phyloP scores from a whole-genome alignment of 2,329 filamentous ascomycete species.

The Cercospora nicotianae region DNA sequence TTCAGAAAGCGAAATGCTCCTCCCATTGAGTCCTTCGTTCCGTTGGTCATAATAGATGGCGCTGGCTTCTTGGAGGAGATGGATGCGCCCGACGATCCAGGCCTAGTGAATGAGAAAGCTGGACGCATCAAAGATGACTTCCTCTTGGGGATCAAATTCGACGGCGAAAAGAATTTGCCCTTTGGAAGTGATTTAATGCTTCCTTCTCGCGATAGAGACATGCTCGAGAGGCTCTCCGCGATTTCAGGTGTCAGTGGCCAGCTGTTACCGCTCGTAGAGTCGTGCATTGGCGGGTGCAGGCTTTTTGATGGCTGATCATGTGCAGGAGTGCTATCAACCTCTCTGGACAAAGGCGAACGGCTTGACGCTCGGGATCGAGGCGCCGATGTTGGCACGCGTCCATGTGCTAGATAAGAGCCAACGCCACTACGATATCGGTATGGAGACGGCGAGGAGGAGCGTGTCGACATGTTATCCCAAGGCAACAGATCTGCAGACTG shows the following conservation, averaged over 20 bases:
- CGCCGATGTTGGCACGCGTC: background rate
- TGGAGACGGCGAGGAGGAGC: constrained; percentile 11
- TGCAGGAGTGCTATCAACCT: background rate
- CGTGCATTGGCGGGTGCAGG: background rate
- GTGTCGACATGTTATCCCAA: background rate
- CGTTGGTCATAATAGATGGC: constrained; percentile 1
- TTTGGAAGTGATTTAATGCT: constrained; percentile 3
- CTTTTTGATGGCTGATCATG: background rate
- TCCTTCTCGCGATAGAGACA: constrained; percentile 4
- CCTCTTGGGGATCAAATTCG: background rate
- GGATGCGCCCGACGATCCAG: constrained; percentile 1
- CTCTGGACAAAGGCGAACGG: constrained; percentile 1
- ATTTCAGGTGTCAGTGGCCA: constrained; percentile 9
- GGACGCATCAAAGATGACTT: constrained; percentile 9
- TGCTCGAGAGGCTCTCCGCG: constrained; percentile 2
- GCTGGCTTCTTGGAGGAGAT: constrained; percentile 1
- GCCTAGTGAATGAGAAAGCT: background rate
- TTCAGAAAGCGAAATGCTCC: background rate
- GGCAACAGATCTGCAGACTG: constrained; percentile 11
- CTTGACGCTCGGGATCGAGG: constrained; percentile 1
- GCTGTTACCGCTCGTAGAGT: background rate
- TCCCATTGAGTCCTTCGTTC: background rate
- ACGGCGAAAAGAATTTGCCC: background rate
- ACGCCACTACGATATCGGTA: constrained; percentile 18
- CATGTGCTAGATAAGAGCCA: constrained; percentile 8